Base-by-base conservation (phyloP, 2,329 filamentous ascomycete genomes). In the Aspergillus proliferans region DNA sequence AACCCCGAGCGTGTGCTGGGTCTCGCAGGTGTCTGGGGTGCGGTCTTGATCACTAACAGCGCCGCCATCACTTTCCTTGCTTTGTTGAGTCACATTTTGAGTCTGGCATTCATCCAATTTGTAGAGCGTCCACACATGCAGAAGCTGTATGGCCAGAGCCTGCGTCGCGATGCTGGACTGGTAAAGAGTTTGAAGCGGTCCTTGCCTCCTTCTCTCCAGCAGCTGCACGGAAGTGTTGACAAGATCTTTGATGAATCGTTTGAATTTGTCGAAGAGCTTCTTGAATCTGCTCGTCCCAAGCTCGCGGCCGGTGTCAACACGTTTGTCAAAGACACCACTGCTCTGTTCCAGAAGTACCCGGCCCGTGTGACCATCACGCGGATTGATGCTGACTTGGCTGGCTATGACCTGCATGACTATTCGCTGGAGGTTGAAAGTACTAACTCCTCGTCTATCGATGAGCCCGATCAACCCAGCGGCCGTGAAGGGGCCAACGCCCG, bases 61-160 rank as follows among this genome's bases (percentile, higher is more conserved):
- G 82, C 84, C 46, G 78, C 87, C 4, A 86, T 98, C 56, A 94
- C 95, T 66, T 82, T 90, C 64, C 79, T 97, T 57, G 92, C 93
- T 2, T 74, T 96, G 19, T 70, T 91, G 33, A 90, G 88, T 56
- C 93, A 98, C 64, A 81, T 92, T 28, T 76, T 96, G 45, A 93
- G 87, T 1, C 76, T 97, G 28, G 83, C 78, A 26, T 96, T 96
- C 73, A 88, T 98, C 47, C 88, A 95, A 51, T 87, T 92, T 57
- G 87, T 98, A 8, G 93, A 98, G 71, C 85, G 91, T 52, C 93
- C 92, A 12, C 93, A 98, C 68, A 97, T 98, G 91, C 88, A 95
- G 68, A 97, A 95, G 76, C 81, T 97, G 15, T 98, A 98, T 63
- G 92, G 93, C 39, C 79, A 84, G 59, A 85, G 84, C 58, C 76